Evolutionary conservation across 1,284 basidiomycete species (phyloP), one percentile per base, ranked within the genome.

Genomic region (Papiliotrema nemorosa): DNA sequence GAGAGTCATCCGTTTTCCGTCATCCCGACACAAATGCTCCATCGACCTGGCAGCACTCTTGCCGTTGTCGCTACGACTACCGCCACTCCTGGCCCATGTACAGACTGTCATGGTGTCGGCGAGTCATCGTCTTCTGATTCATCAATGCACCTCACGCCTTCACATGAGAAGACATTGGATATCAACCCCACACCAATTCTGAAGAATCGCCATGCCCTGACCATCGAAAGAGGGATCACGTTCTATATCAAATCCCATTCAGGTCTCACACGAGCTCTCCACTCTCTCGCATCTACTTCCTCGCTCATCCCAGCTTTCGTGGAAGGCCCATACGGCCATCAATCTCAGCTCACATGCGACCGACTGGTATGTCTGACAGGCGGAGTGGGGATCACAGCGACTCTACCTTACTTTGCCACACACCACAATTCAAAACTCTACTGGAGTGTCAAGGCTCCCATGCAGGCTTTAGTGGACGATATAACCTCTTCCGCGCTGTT

Each of bases 1-100:
- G 50, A 52, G 43, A 48, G 44, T 22, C 54, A 55, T 39, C 54
- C 54, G 2, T 55, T 55, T 43, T 55, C 54, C 21, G 49, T 43
- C 20, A 26, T 34, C 36, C 27, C 37, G 5, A 16, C 46, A 9
- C 35, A 46, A 12, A 3, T 46, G 4, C 44, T 38, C 27, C 9
- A 3, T 21, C n/a, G n/a, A n/a, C n/a, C n/a, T n/a, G n/a, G n/a
- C n/a, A n/a, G n/a, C n/a, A n/a, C n/a, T n/a, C n/a, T n/a, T n/a
- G n/a, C n/a, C n/a, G n/a, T n/a, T n/a, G n/a, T n/a, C n/a, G n/a
- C n/a, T n/a, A n/a, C n/a, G n/a, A n/a, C n/a, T n/a, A n/a, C n/a
- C n/a, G n/a, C n/a, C n/a, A n/a, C n/a, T n/a, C n/a, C n/a, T n/a
- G n/a, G n/a, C n/a, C n/a, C n/a, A n/a, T n/a, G n/a, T n/a, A n/a